Conservation (phyloP, 2,329 filamentous ascomycete genomes). For the Verticillium albo-atrum region DNA sequence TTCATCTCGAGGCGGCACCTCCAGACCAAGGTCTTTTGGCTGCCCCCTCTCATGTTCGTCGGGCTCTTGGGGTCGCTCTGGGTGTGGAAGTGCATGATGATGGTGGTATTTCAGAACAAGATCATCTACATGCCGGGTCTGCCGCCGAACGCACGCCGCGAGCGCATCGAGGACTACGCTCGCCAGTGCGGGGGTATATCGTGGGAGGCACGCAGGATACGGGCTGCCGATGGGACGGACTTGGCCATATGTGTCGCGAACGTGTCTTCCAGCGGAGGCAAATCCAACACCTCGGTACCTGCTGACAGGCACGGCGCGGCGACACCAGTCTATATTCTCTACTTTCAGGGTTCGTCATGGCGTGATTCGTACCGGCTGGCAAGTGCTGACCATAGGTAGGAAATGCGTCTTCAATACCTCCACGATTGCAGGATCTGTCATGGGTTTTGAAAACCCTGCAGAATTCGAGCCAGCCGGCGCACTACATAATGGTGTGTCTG, state of each 20-base stretch:
- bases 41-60: conserved; percentile 63
- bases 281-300: conserved; percentile 6
- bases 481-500: conserved; percentile 48
- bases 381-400: conserved; percentile 29
- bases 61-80: conserved; percentile 63
- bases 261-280: conserved; percentile 19
- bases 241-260: conserved; percentile 56
- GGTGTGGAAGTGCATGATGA: conserved; percentile 65
- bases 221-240: conserved; percentile 59
- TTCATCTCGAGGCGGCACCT: conserved; percentile 18
- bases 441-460: conserved; percentile 43
- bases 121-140: conserved; percentile 79
- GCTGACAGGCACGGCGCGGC: conserved; percentile 1
- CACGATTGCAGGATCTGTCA: conserved; percentile 52
- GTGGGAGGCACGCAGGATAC: conserved; percentile 62
- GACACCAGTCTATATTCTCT: conserved; percentile 48
- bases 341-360: conserved; percentile 45
- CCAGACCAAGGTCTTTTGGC: conserved; percentile 39
- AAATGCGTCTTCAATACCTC: conserved; percentile 55
- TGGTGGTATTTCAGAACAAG: conserved; percentile 73
- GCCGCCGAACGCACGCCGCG: conserved; percentile 64
- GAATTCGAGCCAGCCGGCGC: conserved; percentile 22
- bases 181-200: conserved; percentile 53
- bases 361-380: not conserved
- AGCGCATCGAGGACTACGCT: conserved; percentile 62